These are phyloP conservation scores for Terana coerulea DNA, from an alignment of 768 basidiomycete genomes.

Conservation along the genomic window DNA sequence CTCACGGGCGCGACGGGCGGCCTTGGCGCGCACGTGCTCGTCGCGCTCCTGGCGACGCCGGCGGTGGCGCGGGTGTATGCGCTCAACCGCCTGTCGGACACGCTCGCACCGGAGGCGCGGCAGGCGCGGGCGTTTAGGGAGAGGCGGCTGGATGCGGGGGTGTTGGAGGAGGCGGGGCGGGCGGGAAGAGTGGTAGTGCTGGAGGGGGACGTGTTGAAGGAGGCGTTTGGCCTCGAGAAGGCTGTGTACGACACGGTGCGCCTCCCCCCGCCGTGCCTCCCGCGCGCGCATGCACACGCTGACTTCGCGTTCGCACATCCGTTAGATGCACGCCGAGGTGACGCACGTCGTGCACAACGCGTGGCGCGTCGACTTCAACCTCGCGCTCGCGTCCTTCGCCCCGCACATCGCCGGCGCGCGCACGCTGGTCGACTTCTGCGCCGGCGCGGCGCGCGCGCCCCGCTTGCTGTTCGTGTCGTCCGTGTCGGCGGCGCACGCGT, in stretches of 20 bases:
- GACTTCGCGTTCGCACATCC: too few species aligned
- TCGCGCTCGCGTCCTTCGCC: constrained; percentile 28
- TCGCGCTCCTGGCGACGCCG: constrained; percentile 1
- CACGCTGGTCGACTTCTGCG: constrained; percentile 31
- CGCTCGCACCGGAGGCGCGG: not conserved
- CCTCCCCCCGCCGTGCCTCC: too few species aligned
- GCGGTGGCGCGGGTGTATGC: constrained; percentile 8
- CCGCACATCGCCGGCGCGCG: constrained; percentile 24
- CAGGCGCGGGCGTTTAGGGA: constrained; percentile 2
- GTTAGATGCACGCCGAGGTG: constrained; percentile 13
- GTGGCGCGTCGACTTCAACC: constrained; percentile 38
- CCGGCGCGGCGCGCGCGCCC: constrained; percentile 20
- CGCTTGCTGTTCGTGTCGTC: constrained; percentile 32
- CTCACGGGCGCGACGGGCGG: constrained; percentile 12
- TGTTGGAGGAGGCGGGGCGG: not conserved
- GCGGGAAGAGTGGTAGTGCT: too few species aligned
- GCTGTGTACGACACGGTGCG: constrained; percentile 5
- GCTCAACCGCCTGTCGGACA: not conserved
- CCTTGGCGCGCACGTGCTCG: constrained; percentile 11
- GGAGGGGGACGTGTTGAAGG: not conserved
- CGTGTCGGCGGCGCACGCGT: constrained; percentile 26
- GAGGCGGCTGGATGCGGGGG: not conserved
- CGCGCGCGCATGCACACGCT: too few species aligned
- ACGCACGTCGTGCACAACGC: constrained; percentile 34
- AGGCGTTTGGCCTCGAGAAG: constrained; percentile 3